Conservation (phyloP, 2,329 filamentous ascomycete species). For the Ophiostoma quercus region DNA sequence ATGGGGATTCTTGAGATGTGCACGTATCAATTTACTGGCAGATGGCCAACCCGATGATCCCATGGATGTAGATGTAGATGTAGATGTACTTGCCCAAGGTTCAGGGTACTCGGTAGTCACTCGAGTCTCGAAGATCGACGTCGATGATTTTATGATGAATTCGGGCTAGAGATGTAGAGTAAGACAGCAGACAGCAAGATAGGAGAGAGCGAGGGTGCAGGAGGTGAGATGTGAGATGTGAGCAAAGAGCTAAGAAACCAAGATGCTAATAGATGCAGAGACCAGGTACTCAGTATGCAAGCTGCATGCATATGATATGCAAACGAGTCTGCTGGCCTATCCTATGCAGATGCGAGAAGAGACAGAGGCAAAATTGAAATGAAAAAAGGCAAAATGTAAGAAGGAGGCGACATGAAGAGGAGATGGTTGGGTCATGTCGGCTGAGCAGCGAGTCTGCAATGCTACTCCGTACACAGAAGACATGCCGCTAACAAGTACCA, state of each 20-base stretch:
- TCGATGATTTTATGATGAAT: not conserved
- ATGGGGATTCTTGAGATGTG: not conserved
- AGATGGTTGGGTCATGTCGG: not conserved
- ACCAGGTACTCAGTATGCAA: not conserved
- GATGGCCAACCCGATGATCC: not conserved
- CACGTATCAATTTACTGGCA: not conserved
- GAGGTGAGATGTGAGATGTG: constrained; percentile 7
- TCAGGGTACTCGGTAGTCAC: not conserved
- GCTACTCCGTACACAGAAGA: not conserved
- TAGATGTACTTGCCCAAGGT: not conserved
- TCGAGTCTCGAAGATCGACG: not conserved
- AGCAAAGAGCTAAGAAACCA: not conserved
- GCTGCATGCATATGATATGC: not conserved
- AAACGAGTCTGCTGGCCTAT: not conserved
- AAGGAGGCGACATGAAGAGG: not conserved
- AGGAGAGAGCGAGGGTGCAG: not conserved
- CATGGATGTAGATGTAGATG: not conserved
- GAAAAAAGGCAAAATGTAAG: not conserved
- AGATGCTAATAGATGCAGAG: not conserved
- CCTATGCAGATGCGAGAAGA: not conserved
- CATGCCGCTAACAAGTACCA: not conserved
- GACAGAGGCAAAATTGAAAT: not conserved
- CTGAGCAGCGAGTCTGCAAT: not conserved
- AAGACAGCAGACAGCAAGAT: not conserved
- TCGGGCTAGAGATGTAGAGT: not conserved